Conservation (phyloP, 2,329 filamentous ascomycete species). For the Colletotrichum musae region DNA sequence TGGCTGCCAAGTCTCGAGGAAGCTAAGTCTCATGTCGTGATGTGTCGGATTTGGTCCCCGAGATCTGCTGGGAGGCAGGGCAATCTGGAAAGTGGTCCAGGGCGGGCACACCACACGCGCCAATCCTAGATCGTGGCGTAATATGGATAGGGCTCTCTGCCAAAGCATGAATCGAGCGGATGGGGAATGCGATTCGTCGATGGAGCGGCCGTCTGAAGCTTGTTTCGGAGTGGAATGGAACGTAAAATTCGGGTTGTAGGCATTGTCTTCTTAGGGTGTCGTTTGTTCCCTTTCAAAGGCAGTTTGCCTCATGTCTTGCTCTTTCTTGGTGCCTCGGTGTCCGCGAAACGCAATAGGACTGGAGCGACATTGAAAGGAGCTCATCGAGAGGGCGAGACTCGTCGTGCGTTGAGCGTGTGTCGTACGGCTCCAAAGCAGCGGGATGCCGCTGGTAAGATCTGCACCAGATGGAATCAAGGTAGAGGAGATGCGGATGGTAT, state of each 20-base stretch:
- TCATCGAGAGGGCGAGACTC: neutral
- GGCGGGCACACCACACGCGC: no score
- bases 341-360: slow-evolving; percentile 17
- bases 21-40: neutral
- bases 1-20: neutral
- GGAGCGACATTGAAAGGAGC: slow-evolving; percentile 1
- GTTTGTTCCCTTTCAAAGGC: slow-evolving; percentile 7
- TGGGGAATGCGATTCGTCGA: slow-evolving; percentile 27
- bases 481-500: neutral
- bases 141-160: neutral
- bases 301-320: slow-evolving; percentile 7
- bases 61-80: slow-evolving; percentile 11
- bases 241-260: neutral
- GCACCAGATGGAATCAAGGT: neutral
- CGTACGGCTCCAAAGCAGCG: no score
- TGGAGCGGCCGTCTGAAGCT: slow-evolving; percentile 23
- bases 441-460: no score
- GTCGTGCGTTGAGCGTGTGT: neutral
- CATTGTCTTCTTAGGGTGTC: neutral
- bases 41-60: neutral
- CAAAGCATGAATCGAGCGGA: slow-evolving; percentile 23
- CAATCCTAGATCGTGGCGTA: slow-evolving; percentile 14
- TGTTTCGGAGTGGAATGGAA: slow-evolving; percentile 25
- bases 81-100: neutral
- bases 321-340: slow-evolving; percentile 27